Conservation (phyloP, 768 basidiomycete species). For the Serendipita vermifera region DNA sequence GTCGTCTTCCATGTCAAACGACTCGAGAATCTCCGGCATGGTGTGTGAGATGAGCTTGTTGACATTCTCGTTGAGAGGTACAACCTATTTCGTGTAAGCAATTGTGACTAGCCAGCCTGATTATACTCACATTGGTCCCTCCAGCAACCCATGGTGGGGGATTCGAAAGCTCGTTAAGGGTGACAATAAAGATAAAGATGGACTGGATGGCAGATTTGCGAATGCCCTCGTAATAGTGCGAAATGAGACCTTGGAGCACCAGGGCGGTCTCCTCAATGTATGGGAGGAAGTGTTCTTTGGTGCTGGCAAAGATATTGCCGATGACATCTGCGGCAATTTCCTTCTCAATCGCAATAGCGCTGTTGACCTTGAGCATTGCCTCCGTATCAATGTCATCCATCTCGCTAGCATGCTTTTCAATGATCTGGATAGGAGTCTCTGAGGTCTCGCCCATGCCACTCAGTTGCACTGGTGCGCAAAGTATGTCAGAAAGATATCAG, state of each 20-base stretch:
- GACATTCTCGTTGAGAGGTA: constrained; percentile 52
- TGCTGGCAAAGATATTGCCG: constrained; percentile 76
- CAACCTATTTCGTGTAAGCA: constrained; percentile 22
- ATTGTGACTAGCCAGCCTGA: neutral
- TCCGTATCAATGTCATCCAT: constrained; percentile 51
- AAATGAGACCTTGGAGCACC: constrained; percentile 62
- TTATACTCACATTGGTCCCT: constrained; percentile 39
- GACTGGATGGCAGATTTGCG: constrained; percentile 85
- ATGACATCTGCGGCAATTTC: constrained; percentile 97
- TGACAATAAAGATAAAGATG: constrained; percentile 75
- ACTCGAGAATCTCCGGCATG: constrained; percentile 62
- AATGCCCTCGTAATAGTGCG: constrained; percentile 96
- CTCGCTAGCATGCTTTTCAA: constrained; percentile 59
- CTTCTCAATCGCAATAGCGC: constrained; percentile 95
- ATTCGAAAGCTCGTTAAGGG: constrained; percentile 80
- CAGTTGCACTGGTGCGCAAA: constrained; percentile 10
- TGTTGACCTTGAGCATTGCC: constrained; percentile 84
- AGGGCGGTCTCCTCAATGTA: constrained; percentile 74
- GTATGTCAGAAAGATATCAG: constrained; percentile 11
- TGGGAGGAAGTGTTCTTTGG: constrained; percentile 74
- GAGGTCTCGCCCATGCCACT: constrained; percentile 57
- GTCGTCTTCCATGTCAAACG: constrained; percentile 92
- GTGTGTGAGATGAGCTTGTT: constrained; percentile 66
- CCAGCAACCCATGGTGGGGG: constrained; percentile 77
- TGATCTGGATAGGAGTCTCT: constrained; percentile 51